Evolutionary conservation across 2,329 filamentous ascomycete genomes (phyloP), one percentile per base, ranked within the genome.

Genomic region (Periconia sp.): DNA sequence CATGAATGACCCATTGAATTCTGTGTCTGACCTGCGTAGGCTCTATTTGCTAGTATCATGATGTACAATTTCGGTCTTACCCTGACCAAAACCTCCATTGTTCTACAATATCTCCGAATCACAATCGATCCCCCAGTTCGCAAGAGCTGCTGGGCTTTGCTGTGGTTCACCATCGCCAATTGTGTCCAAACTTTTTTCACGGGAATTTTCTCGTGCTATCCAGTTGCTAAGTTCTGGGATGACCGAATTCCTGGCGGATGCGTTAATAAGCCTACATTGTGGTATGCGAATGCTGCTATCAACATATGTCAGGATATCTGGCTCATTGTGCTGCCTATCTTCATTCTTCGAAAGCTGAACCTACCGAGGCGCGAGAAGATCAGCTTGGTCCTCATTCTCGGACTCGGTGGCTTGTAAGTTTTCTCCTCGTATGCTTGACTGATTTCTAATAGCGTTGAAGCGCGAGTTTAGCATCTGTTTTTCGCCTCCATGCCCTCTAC

Each of bases 371-470:
- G 44, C 5, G 52, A 66, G 38, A 68, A 66, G 44, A 36, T 59
- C 16, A 57, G 50, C 18, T 46, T 69, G 9, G 49, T 50, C 11
- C 34, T 63, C 21, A 61, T 68, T 25, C 64, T 69, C 36, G 53
- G 58, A n/a, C 46, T 68, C 2, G 65, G 64, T 9, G 53, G 54
- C 16, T 66, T 68, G 65, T 68, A 47, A 49, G 60, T 50, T 11
- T 17, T 16, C 10, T 32, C 28, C 25, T 30, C 18, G 30, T 11
- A 30, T 18, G 13, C 19, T 5, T 35, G 15, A 17, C 12, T 22
- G 15, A 26, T 7, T 5, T n/a, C 30, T 45, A 24, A 46, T n/a
- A 5, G 19, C 25, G 2, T 12, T 15, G 22, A 23, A 58, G 55
- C 25, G 55, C 52, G 28, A 50, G 53, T 43, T 18, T 56, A 36